Conservation (phyloP, 176 grass and related monocot species). For the Triticum urartu region DNA sequence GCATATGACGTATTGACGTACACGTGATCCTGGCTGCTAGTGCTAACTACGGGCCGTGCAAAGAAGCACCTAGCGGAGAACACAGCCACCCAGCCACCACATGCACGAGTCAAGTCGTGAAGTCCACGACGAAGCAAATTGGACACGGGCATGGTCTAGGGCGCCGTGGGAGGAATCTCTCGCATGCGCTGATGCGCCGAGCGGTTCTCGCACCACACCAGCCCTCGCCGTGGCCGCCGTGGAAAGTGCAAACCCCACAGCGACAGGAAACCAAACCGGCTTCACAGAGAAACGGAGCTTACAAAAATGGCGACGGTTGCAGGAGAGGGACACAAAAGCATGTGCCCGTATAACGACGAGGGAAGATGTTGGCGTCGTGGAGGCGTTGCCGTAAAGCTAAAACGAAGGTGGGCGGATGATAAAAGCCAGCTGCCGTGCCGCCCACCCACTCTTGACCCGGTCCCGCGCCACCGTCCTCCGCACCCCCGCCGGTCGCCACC, state of each 20-base stretch:
- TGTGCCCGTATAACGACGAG: not conserved
- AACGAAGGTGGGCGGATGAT: slow-evolving; percentile 13
- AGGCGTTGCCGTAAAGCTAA: slow-evolving; percentile 49
- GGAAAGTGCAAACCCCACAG: not conserved
- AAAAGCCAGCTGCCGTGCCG: slow-evolving; percentile 26
- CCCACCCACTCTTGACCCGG: not conserved
- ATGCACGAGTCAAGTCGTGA: no score
- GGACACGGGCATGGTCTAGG: not conserved
- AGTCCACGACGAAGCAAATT: not conserved
- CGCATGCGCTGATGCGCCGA: not conserved
- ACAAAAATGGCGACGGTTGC: not conserved
- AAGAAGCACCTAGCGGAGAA: not conserved
- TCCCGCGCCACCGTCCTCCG: slow-evolving; percentile 20
- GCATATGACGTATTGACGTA: not conserved
- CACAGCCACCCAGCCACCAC: no score
- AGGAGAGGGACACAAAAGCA: not conserved
- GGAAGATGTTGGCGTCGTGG: slow-evolving; percentile 19
- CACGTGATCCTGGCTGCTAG: not conserved
- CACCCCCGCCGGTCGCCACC: not conserved
- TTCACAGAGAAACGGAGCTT: not conserved
- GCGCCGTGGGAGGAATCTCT: not conserved
- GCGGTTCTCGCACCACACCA: not conserved
- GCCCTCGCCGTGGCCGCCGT: not conserved
- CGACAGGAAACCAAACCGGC: not conserved
- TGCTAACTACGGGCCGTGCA: not conserved